Conservation (phyloP, 768 basidiomycete species). For the Tylopilus sp. region DNA sequence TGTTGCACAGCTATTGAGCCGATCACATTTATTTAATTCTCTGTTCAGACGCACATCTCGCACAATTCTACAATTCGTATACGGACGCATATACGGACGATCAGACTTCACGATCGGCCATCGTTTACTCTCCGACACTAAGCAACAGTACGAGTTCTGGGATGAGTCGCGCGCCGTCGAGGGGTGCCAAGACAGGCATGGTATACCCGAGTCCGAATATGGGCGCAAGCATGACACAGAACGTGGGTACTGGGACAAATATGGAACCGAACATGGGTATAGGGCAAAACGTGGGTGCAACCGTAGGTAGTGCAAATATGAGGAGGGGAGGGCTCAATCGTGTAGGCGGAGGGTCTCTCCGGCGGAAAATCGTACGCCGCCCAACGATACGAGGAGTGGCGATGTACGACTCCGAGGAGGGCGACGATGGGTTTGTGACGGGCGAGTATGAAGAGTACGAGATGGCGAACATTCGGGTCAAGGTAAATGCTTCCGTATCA, state of each 20-base stretch:
- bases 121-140: slow-evolving; percentile 6
- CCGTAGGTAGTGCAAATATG: neutral
- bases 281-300: no score
- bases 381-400: slow-evolving; percentile 35
- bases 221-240: neutral
- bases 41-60: slow-evolving; percentile 37
- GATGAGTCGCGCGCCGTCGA: slow-evolving; percentile 13
- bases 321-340: neutral
- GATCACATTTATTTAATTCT: no score
- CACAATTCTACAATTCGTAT: slow-evolving; percentile 77
- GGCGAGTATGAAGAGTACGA: slow-evolving; percentile 74
- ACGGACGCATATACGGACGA: slow-evolving; percentile 56
- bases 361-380: slow-evolving; percentile 50
- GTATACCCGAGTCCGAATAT: neutral
- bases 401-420: slow-evolving; percentile 72
- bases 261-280: no score
- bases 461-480: slow-evolving; percentile 76
- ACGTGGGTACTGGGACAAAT: neutral
- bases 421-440: slow-evolving; percentile 74
- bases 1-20: no score
- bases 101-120: slow-evolving; percentile 12
- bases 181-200: slow-evolving; percentile 4
- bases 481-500: slow-evolving; percentile 56
- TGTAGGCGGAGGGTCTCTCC: slow-evolving; percentile 40
- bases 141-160: slow-evolving; percentile 5